Evolutionary conservation across 2,329 filamentous ascomycete genomes (phyloP), one percentile per base, ranked within the genome.

Genomic region (Epicoccum nigrum): DNA sequence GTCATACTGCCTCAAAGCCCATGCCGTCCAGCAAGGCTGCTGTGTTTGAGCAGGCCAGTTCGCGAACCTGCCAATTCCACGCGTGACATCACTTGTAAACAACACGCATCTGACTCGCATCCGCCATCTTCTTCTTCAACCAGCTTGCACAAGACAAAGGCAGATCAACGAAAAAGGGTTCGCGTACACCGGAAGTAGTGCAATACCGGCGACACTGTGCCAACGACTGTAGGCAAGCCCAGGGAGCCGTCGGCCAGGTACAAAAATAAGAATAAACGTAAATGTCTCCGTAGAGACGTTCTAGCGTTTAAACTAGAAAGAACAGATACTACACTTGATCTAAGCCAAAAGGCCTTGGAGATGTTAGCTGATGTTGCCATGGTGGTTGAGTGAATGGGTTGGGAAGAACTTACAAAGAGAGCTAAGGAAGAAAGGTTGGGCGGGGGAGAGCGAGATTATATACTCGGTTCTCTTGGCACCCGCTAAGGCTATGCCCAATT

Each of bases 311-410:
- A 40, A 40, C 38, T 40, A 15, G n/a, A 40, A 40, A 40, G 38
- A 40, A 40, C 38, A 40, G 38, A 40, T 40, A 40, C 38, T 40
- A 40, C 38, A 40, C 38, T 40, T 40, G 25, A 40, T 40, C 38
- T 40, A 40, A 40, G 38, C 38, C 38, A 40, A 30, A 40, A n/a
- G 38, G 38, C n/a, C n/a, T n/a, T n/a, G n/a, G n/a, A n/a, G n/a
- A n/a, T n/a, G 19, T 16, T 16, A 11, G 15, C 4, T 17, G 15
- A 17, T 11, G 15, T 34, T 19, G 20, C 15, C 32, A 34, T 3
- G 12, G 7, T 3, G 12, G 20, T 17, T 12, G 32, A 11, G 7
- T 9, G 32, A 17, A 4, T n/a, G 15, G 12, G 3, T 33, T 4
- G 31, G 15, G 31, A 13, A 12, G 2, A 20, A n/a, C n/a, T n/a